phyloP scores from a whole-genome alignment of 2,329 filamentous ascomycete genomes.

The Botryosphaeria dothidea region DNA sequence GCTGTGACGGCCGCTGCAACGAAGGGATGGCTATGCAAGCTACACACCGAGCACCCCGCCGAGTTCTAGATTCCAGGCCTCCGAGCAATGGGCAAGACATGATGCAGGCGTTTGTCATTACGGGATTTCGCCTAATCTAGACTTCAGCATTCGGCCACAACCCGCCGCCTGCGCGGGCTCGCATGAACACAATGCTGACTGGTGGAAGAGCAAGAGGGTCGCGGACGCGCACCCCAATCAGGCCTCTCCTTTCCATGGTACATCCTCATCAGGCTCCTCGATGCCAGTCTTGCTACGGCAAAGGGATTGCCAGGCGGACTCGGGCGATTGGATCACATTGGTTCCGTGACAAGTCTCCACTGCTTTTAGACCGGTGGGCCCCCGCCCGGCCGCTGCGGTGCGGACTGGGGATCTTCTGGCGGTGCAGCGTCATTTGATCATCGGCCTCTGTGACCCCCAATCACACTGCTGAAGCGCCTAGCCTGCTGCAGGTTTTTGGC shows the following conservation, averaged over 20 bases:
- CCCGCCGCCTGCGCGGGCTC: slow-evolving; percentile 6
- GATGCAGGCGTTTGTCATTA: slow-evolving; percentile 12
- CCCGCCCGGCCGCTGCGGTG: slow-evolving; percentile 3
- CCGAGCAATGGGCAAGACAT: not conserved
- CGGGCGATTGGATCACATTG: slow-evolving; percentile 16
- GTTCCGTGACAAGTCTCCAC: slow-evolving; percentile 13
- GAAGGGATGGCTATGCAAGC: not conserved
- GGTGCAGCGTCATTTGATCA: slow-evolving; percentile 15
- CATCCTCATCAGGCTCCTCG: not conserved
- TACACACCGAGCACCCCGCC: not conserved
- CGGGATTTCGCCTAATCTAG: slow-evolving; percentile 2
- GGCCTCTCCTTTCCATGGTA: not conserved
- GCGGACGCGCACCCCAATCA: not conserved
- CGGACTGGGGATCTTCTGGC: slow-evolving; percentile 17
- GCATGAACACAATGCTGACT: slow-evolving; percentile 1
- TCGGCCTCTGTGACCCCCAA: slow-evolving; percentile 3
- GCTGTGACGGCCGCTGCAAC: slow-evolving; percentile 5
- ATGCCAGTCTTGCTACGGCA: slow-evolving; percentile 2
- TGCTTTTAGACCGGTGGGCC: slow-evolving; percentile 9
- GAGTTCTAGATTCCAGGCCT: slow-evolving; percentile 4
- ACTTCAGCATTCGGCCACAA: slow-evolving; percentile 6
- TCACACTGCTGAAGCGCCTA: slow-evolving; percentile 15
- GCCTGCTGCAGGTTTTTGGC: slow-evolving; percentile 4
- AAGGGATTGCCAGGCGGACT: not conserved
- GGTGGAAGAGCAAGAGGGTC: not conserved